These are phyloP conservation scores for Hericium rajendrae DNA, from an alignment of 768 basidiomycete species.

Conservation along the genomic window DNA sequence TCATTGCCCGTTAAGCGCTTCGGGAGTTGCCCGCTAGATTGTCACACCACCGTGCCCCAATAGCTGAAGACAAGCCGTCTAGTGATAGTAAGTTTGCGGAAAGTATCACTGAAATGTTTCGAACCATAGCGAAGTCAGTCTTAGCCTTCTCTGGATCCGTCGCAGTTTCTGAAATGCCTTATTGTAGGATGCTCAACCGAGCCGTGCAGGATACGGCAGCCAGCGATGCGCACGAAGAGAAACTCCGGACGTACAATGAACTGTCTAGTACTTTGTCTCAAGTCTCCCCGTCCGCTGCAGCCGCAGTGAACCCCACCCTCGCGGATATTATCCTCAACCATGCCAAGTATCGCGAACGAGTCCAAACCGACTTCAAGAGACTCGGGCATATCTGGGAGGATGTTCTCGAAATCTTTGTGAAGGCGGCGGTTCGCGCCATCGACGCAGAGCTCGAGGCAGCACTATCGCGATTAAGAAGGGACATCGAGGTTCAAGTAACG, in stretches of 20 bases:
- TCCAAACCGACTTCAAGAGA: not conserved
- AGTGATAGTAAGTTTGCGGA: not conserved
- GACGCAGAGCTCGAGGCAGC: not conserved
- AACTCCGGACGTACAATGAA: not conserved
- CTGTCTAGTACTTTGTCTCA: not conserved
- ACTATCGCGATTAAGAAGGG: not conserved
- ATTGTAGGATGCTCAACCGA: not conserved
- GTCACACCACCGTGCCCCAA: no score
- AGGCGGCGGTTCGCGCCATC: not conserved
- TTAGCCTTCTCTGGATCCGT: not conserved
- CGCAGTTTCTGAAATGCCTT: not conserved
- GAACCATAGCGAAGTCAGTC: not conserved
- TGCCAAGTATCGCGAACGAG: not conserved
- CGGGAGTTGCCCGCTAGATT: no score
- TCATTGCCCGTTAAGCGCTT: no score
- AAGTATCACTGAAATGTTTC: not conserved
- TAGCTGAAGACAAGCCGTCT: no score
- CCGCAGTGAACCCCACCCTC: not conserved
- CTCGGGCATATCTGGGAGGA: not conserved
- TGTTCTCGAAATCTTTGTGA: not conserved
- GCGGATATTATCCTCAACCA: not conserved
- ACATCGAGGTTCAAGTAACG: not conserved
- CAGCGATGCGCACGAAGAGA: not conserved
- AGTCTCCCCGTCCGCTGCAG: not conserved
- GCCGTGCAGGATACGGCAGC: not conserved